phyloP scores from a whole-genome alignment of 2,329 filamentous ascomycete species.

The Colletotrichum sansevieriae region DNA sequence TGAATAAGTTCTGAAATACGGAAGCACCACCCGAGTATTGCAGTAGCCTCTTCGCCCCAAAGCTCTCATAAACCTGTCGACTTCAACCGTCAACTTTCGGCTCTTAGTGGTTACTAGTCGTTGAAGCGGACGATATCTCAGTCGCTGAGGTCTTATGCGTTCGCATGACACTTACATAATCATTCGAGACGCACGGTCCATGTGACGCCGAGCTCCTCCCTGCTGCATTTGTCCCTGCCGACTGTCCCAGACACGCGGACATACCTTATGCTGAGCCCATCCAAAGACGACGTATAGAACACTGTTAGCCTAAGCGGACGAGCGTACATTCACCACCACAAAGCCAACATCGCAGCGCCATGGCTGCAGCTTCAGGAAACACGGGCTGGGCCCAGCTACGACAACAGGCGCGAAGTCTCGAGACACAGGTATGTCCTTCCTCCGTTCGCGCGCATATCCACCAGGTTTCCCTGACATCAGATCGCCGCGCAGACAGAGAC shows the following conservation, averaged over 20 bases:
- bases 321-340: constrained; percentile 24
- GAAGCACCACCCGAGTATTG: no score
- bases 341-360: constrained; percentile 47
- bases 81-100: no score
- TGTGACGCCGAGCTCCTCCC: constrained; percentile 36
- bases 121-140: no score
- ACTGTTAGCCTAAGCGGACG: constrained; percentile 1
- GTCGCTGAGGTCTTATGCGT: neutral
- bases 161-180: constrained; percentile 33
- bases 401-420: constrained; percentile 88
- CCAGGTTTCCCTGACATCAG: constrained; percentile 36
- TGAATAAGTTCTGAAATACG: no score
- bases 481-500: constrained; percentile 77
- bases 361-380: constrained; percentile 67
- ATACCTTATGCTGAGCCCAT: constrained; percentile 9
- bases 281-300: constrained; percentile 34
- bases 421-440: constrained; percentile 81
- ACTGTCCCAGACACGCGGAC: constrained; percentile 36
- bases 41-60: no score
- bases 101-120: no score
- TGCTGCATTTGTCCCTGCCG: constrained; percentile 38
- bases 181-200: constrained; percentile 41
- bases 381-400: constrained; percentile 93
- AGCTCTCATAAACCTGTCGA: no score
- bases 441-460: neutral